Base-by-base conservation (phyloP, 768 basidiomycete genomes). In the Suillus spraguei region DNA sequence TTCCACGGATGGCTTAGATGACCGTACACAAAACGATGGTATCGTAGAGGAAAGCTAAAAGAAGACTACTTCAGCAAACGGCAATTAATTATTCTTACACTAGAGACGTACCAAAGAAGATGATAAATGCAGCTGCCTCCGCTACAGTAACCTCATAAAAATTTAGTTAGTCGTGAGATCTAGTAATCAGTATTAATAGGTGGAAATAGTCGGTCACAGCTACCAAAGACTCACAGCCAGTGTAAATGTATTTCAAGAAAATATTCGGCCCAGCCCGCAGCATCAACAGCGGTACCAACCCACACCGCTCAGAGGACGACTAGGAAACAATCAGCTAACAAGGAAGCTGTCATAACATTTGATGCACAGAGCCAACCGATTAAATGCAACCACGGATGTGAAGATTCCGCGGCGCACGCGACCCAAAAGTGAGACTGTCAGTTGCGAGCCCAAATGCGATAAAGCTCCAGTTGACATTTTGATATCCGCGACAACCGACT, bases 331-430 rank as follows among this genome's bases (percentile, higher is more conserved):
- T 65, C 38, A 50, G 33, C 44, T 22, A 53, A 60, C 20, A 9
- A 44, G 35, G 16, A 28, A 42, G 4, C 5, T 1, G 11, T 16
- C 33, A 41, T 20, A 5, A 17, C 6, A 1, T 16, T n/a, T 54
- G 10, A 72, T 69, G 50, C 36, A 74, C 73, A 64, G 60, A 69
- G 67, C 73, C 66, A 76, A 22, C 65, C n/a, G 33, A 68, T 55
- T 68, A 13, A 73, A 73, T n/a, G 67, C 14, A 8, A 75, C 49
- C 63, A 52, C 70, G 2, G 71, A 70, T 2, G 68, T 67, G 39
- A 75, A 66, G 20, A 65, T 55, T 20, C 63, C 59, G 9, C 35
- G 49, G 24, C 52, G 59, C 41, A 47, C 33, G 17, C 39, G 50
- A 36, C 66, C 65, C 55, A 75, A 39, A 11, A 14, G 38, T 39